A percentile compares a stretch with the other conserved stretches of the same genome.
Evolutionary conservation across 495 filamentous ascomycete species (phyloP).

Genomic region (Mycothermus thermophilus): DNA sequence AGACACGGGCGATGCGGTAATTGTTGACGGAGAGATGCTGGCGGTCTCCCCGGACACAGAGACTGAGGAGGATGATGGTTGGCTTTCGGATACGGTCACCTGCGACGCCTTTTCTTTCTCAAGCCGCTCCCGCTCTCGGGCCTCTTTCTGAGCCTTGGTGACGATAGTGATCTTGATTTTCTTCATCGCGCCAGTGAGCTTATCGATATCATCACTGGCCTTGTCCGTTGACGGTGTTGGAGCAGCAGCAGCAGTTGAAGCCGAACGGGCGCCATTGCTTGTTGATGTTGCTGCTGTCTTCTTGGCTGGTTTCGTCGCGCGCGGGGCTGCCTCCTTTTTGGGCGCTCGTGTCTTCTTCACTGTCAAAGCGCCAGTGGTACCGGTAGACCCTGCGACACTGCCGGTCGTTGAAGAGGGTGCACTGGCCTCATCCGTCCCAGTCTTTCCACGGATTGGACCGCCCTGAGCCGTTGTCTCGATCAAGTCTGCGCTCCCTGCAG

Average conservation of each 20-base stretch:
- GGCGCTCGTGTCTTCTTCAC: slow-evolving; percentile 35
- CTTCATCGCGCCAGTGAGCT: slow-evolving; percentile 52
- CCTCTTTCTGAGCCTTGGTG: slow-evolving; percentile 56
- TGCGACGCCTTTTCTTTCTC: slow-evolving; percentile 21
- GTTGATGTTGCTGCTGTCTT: slow-evolving; percentile 24
- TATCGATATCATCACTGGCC: slow-evolving; percentile 38
- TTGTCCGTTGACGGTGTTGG: slow-evolving; percentile 5
- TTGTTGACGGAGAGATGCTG: not conserved
- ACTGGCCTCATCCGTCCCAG: slow-evolving; percentile 27
- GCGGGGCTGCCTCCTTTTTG: slow-evolving; percentile 25
- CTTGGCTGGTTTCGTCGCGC: slow-evolving; percentile 21
- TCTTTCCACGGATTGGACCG: slow-evolving; percentile 10
- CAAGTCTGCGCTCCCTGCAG: slow-evolving; percentile 11
- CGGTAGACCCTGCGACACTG: slow-evolving; percentile 16
- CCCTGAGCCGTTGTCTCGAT: slow-evolving; percentile 1
- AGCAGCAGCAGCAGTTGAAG: not conserved
- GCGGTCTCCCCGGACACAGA: not conserved
- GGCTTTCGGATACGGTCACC: slow-evolving; percentile 6
- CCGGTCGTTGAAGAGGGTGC: slow-evolving; percentile 25
- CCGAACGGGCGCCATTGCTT: not conserved
- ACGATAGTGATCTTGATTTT: slow-evolving; percentile 65
- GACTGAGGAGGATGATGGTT: slow-evolving; percentile 2
- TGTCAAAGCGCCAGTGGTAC: slow-evolving; percentile 16
- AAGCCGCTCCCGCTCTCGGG: slow-evolving; percentile 22
- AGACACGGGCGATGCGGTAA: too few species aligned